Conservation (phyloP, 805 yeast genomes). For the Yarrowia bubula region DNA sequence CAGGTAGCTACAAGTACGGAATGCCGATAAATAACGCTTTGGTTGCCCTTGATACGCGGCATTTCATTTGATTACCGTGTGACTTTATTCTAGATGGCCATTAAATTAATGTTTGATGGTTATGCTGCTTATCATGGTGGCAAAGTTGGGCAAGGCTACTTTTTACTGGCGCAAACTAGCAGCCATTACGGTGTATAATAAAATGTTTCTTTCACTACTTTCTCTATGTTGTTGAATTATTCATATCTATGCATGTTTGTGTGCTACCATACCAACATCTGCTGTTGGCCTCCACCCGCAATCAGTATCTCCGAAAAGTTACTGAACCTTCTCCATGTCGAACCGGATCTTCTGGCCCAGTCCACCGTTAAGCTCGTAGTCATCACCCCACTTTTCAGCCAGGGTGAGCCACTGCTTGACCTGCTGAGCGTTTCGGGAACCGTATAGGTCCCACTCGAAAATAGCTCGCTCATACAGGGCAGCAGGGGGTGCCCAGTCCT, state of each 20-base stretch:
- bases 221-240: background rate
- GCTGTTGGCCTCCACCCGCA: slow-evolving; percentile 6
- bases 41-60: background rate
- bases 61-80: background rate
- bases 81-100: background rate
- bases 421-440: slow-evolving; percentile 50
- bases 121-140: background rate
- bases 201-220: background rate
- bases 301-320: background rate
- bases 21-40: background rate
- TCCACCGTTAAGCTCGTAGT: slow-evolving; percentile 65
- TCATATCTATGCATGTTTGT: slow-evolving; percentile 20
- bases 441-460: slow-evolving; percentile 67
- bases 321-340: slow-evolving; percentile 25
- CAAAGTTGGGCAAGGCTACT: background rate
- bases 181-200: background rate
- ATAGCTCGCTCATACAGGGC: slow-evolving; percentile 81
- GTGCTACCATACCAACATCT: background rate
- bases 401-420: slow-evolving; percentile 64
- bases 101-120: background rate
- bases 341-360: slow-evolving; percentile 16
- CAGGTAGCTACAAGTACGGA: background rate
- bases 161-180: too few species aligned
- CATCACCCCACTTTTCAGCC: slow-evolving; percentile 73
- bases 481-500: slow-evolving; percentile 88